These are phyloP conservation scores for Boletus semigastroideus DNA, from an alignment of 1,284 basidiomycete genomes.

Conservation along the genomic window DNA sequence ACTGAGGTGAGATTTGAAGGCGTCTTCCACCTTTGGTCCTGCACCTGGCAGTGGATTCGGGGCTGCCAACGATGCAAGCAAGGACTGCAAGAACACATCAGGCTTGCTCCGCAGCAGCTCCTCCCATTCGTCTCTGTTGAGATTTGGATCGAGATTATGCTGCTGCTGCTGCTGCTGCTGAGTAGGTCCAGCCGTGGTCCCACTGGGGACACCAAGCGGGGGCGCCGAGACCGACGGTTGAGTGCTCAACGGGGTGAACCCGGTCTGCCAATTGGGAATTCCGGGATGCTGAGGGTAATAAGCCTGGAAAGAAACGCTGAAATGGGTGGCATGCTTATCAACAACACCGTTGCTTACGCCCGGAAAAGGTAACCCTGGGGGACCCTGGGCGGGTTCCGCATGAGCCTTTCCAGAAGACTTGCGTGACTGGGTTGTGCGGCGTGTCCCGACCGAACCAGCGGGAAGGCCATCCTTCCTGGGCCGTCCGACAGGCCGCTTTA, in stretches of 20 bases:
- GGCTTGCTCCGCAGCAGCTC: slow-evolving; percentile 53
- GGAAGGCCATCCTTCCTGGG: slow-evolving; percentile 60
- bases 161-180: slow-evolving; percentile 38
- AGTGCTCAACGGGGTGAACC: slow-evolving; percentile 21
- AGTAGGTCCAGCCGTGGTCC: slow-evolving; percentile 19
- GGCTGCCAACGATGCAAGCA: slow-evolving; percentile 54
- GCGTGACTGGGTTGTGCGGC: slow-evolving; percentile 34
- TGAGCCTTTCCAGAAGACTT: slow-evolving; percentile 37
- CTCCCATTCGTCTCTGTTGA: slow-evolving; percentile 62
- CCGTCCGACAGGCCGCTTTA: slow-evolving; percentile 55
- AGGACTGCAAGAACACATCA: slow-evolving; percentile 51
- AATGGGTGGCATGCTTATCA: not conserved
- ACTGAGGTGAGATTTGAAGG: slow-evolving; percentile 67
- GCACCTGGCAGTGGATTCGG: slow-evolving; percentile 57
- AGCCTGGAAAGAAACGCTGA: slow-evolving; percentile 19
- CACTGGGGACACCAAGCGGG: slow-evolving; percentile 29
- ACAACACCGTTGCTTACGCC: slow-evolving; percentile 19
- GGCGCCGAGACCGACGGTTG: slow-evolving; percentile 37
- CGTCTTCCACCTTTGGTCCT: slow-evolving; percentile 64
- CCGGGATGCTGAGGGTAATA: slow-evolving; percentile 37
- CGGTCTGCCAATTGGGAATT: slow-evolving; percentile 32
- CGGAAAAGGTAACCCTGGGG: slow-evolving; percentile 32
- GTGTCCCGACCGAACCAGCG: slow-evolving; percentile 47
- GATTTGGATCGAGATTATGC: slow-evolving; percentile 49
- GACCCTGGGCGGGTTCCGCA: slow-evolving; percentile 15